Conservation (phyloP, 2,329 filamentous ascomycete species). For the Xylariales sp. region DNA sequence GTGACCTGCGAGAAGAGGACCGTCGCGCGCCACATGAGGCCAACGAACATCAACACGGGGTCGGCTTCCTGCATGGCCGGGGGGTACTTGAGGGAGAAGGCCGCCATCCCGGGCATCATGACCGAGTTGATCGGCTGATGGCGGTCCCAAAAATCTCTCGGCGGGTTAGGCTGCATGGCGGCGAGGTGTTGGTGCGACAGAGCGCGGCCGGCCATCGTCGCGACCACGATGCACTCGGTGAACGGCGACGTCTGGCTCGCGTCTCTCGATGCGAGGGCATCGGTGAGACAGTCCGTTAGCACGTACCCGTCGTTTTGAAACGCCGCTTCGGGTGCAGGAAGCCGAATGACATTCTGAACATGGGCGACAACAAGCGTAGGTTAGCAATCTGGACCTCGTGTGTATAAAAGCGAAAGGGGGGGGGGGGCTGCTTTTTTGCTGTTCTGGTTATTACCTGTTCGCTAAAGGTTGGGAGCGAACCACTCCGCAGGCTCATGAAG, state of each 20-base stretch:
- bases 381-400: constrained; percentile 14
- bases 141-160: constrained; percentile 22
- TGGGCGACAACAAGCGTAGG: neutral
- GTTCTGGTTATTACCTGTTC: constrained; percentile 43
- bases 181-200: constrained; percentile 22
- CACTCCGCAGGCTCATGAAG: constrained; percentile 50
- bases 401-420: neutral
- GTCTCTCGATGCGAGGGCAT: constrained; percentile 43
- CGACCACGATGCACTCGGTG: constrained; percentile 24
- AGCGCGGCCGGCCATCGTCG: constrained; percentile 26
- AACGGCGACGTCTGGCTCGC: constrained; percentile 20
- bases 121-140: constrained; percentile 19
- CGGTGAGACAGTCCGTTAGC: constrained; percentile 46
- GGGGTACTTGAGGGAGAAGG: constrained; percentile 22
- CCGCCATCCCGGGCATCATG: constrained; percentile 22
- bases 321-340: constrained; percentile 51
- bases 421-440: neutral
- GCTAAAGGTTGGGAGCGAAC: constrained; percentile 48
- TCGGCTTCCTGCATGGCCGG: constrained; percentile 20
- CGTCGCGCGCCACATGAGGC: constrained; percentile 24
- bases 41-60: constrained; percentile 22
- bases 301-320: constrained; percentile 51
- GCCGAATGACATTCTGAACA: constrained; percentile 50
- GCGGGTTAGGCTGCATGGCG: constrained; percentile 22
- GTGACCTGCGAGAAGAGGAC: constrained; percentile 22